Evolutionary conservation across 257 asterid species (phyloP).

Genomic region (Penstemon davidsonii): DNA sequence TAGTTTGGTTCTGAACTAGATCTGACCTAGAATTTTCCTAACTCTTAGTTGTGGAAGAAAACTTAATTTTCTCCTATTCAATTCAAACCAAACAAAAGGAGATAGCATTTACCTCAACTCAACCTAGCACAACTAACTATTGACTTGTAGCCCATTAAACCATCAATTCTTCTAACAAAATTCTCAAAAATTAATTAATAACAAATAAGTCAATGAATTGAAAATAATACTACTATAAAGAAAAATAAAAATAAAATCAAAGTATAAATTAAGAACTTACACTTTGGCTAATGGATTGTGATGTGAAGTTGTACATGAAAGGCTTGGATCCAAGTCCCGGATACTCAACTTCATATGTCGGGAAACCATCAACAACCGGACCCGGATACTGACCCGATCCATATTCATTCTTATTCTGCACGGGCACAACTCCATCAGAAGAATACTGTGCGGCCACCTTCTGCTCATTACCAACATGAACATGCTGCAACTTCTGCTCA

Average conservation of each 20-base stretch:
- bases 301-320: constrained; percentile 69
- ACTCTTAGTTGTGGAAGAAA: too few relatives aligned
- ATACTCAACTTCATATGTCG: constrained; percentile 59
- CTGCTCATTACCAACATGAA: constrained; percentile 18
- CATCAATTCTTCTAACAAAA: not conserved
- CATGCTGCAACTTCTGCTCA: constrained; percentile 41
- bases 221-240: not conserved
- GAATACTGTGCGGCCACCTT: constrained; percentile 28
- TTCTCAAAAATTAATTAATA: not conserved
- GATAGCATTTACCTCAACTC: not conserved
- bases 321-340: constrained; percentile 48
- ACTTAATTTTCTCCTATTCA: not conserved
- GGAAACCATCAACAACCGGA: constrained; percentile 73
- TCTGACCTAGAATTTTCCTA: too few relatives aligned
- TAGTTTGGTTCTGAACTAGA: too few relatives aligned
- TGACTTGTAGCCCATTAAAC: too few relatives aligned
- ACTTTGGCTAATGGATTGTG: constrained; percentile 81
- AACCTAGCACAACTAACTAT: not conserved
- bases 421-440: constrained; percentile 80
- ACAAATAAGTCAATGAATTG: too few relatives aligned
- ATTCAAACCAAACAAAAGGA: not conserved
- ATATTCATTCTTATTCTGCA: constrained; percentile 43
- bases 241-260: not conserved
- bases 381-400: constrained; percentile 48
- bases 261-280: constrained; percentile 45